Conservation (phyloP, 371 early-diverging fungal genomes). For the Rhizopus sp. region DNA sequence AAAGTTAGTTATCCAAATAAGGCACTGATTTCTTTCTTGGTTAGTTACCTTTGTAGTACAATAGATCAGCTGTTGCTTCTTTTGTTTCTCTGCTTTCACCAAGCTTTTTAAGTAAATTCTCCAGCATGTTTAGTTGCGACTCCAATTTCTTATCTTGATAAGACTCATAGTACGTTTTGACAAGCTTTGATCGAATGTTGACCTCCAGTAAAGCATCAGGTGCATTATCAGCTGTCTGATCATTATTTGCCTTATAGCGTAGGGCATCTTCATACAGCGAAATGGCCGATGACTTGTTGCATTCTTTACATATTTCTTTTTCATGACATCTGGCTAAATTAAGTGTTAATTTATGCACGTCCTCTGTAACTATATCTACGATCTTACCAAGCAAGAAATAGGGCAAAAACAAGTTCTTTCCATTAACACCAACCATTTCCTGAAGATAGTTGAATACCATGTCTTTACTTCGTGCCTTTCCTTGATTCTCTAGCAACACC, state of each 20-base stretch:
- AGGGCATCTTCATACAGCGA: slow-evolving; percentile 14
- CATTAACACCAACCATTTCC: slow-evolving; percentile 13
- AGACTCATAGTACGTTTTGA: slow-evolving; percentile 15
- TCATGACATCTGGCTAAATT: slow-evolving; percentile 23
- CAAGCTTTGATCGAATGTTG: slow-evolving; percentile 11
- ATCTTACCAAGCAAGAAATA: slow-evolving; percentile 21
- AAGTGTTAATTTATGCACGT: neutral
- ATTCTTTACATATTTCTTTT: slow-evolving; percentile 18
- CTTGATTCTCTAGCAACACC: slow-evolving; percentile 12
- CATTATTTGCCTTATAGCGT: neutral
- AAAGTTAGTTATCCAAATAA: neutral
- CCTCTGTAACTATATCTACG: neutral
- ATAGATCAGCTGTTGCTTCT: slow-evolving; percentile 4
- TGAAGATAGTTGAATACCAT: slow-evolving; percentile 12
- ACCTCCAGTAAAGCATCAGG: slow-evolving; percentile 15
- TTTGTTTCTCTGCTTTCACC: slow-evolving; percentile 3
- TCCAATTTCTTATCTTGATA: neutral
- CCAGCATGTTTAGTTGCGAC: slow-evolving; percentile 11
- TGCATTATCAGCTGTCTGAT: neutral
- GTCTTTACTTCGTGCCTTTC: slow-evolving; percentile 17
- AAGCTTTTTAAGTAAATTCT: slow-evolving; percentile 4
- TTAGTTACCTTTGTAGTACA: slow-evolving; percentile 23
- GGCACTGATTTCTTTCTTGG: neutral
- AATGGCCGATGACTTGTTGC: slow-evolving; percentile 5
- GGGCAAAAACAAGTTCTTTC: slow-evolving; percentile 15